These are phyloP conservation scores for Marasmius sp. DNA, from an alignment of 1,284 basidiomycete genomes.

Conservation along the genomic window DNA sequence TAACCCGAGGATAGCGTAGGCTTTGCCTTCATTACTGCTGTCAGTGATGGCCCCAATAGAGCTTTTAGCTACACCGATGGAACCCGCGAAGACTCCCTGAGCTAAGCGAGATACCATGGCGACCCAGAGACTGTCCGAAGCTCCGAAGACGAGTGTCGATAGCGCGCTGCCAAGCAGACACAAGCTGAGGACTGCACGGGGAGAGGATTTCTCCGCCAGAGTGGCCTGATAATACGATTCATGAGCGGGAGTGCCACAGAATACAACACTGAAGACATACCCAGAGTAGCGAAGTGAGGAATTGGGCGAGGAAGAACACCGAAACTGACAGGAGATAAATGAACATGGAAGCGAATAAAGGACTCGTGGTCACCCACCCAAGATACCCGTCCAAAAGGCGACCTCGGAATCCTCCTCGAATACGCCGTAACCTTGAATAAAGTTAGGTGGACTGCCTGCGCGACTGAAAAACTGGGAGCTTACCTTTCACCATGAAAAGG, in stretches of 20 bases:
- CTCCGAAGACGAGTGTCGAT: constrained; percentile 84
- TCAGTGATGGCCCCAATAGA: constrained; percentile 89
- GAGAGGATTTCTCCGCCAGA: constrained; percentile 88
- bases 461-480: constrained; percentile 11
- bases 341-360: constrained; percentile 5
- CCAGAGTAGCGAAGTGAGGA: constrained; percentile 92
- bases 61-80: constrained; percentile 92
- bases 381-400: constrained; percentile 83
- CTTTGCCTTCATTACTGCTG: constrained; percentile 87
- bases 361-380: constrained; percentile 45
- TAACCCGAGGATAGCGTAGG: constrained; percentile 90
- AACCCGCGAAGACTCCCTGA: constrained; percentile 94
- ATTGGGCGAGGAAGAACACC: constrained; percentile 83
- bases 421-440: constrained; percentile 56
- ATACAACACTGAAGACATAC: constrained; percentile 35
- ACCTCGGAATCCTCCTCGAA: constrained; percentile 71
- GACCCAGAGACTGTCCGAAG: constrained; percentile 77
- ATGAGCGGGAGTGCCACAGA: not conserved
- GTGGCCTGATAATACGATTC: constrained; percentile 64
- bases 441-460: not conserved
- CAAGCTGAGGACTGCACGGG: constrained; percentile 81
- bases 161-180: constrained; percentile 83
- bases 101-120: constrained; percentile 86
- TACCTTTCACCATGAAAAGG: constrained; percentile 91
- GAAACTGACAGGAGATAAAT: constrained; percentile 48